phyloP scores from a whole-genome alignment of 345 rosid species.

The Lenwebbia sp. region DNA sequence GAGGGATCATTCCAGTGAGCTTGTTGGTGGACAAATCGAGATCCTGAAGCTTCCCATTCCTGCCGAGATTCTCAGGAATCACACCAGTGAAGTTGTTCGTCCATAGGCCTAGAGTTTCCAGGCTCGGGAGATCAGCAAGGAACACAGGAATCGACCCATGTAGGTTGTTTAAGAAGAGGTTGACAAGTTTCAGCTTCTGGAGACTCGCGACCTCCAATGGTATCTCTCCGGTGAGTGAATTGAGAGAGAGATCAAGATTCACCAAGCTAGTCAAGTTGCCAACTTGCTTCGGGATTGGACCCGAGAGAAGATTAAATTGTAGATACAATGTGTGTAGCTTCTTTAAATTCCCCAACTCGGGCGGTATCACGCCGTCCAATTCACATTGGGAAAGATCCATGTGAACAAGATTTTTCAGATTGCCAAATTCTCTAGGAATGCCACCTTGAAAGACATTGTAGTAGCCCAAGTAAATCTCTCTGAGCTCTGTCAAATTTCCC shows the following conservation, averaged over 20 bases:
- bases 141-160: slow-evolving; percentile 54
- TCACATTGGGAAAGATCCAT: slow-evolving; percentile 51
- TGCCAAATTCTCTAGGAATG: slow-evolving; percentile 44
- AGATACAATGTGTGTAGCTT: slow-evolving; percentile 44
- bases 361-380: slow-evolving; percentile 41
- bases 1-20: slow-evolving; percentile 59
- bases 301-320: slow-evolving; percentile 37
- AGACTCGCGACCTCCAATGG: slow-evolving; percentile 36
- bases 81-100: slow-evolving; percentile 56
- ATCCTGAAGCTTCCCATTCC: slow-evolving; percentile 29
- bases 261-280: slow-evolving; percentile 43
- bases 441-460: slow-evolving; percentile 47
- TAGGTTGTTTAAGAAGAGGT: slow-evolving; percentile 49
- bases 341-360: slow-evolving; percentile 37
- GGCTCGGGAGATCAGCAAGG: slow-evolving; percentile 33
- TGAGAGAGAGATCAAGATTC: slow-evolving; percentile 53
- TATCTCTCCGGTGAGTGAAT: slow-evolving; percentile 46
- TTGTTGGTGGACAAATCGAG: slow-evolving; percentile 66
- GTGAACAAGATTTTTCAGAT: slow-evolving; percentile 33
- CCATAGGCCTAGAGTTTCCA: slow-evolving; percentile 49
- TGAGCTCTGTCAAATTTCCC: slow-evolving; percentile 42
- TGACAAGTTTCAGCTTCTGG: slow-evolving; percentile 30
- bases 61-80: slow-evolving; percentile 49
- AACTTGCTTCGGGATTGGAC: slow-evolving; percentile 37
- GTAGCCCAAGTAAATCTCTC: slow-evolving; percentile 49